Percentiles rank a stretch among this genome's conserved stretches.
phyloP scores from a whole-genome alignment of 1,284 basidiomycete genomes.

The Paramarasmius palmivorus region DNA sequence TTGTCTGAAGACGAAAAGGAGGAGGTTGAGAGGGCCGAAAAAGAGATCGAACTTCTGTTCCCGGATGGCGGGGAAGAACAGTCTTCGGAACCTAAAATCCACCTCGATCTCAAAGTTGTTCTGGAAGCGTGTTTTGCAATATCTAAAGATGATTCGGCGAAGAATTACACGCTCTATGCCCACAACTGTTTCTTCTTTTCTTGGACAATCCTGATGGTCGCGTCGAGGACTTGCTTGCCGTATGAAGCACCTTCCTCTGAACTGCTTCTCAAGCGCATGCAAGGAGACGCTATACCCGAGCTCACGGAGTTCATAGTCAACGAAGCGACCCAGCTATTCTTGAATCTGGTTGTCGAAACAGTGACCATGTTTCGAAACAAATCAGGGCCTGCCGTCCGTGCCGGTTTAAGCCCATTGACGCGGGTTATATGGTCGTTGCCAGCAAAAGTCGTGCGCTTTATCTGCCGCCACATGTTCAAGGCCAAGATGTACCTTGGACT shows the following conservation, averaged over 20 bases:
- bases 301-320: neutral
- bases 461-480: too few relatives aligned
- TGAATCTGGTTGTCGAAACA: too few relatives aligned
- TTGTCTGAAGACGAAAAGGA: too few relatives aligned
- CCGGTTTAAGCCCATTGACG: too few relatives aligned
- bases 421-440: too few relatives aligned
- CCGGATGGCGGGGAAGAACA: neutral
- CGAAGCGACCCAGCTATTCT: too few relatives aligned
- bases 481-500: too few relatives aligned
- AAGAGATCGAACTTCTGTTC: constrained; percentile 1
- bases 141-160: neutral
- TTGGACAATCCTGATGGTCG: constrained; percentile 7
- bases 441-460: too few relatives aligned
- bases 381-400: too few relatives aligned
- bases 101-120: constrained; percentile 1
- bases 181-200: constrained; percentile 10
- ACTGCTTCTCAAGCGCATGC: neutral
- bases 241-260: neutral
- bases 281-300: neutral
- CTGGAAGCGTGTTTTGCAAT: constrained; percentile 1
- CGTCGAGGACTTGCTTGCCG: neutral
- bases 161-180: neutral
- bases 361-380: too few relatives aligned
- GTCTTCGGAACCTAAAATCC: too few relatives aligned
- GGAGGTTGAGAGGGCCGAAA: neutral